Conservation (phyloP, 306 rosid genomes). For the Cucurbita maxima region DNA sequence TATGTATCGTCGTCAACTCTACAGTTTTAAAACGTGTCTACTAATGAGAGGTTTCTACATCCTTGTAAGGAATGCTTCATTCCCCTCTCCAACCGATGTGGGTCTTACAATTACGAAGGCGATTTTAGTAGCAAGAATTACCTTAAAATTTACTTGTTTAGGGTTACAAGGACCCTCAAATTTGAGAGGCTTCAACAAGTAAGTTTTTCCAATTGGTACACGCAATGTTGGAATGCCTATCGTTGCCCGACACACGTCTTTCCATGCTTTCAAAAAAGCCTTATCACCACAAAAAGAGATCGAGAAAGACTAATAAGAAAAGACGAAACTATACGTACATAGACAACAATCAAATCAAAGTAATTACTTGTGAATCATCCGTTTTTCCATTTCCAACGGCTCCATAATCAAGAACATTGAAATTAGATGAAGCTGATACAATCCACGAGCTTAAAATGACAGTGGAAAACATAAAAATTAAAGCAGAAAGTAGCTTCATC, state of each 20-base stretch:
- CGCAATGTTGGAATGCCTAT: conserved; percentile 12
- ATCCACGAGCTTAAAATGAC: neutral
- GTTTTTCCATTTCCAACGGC: conserved; percentile 26
- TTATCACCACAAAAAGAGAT: neutral
- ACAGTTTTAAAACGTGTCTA: rapidly evolving
- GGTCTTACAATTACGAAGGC: too few relatives aligned
- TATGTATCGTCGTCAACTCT: too few relatives aligned
- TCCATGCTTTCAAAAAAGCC: conserved; percentile 45
- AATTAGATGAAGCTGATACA: neutral
- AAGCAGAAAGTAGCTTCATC: neutral
- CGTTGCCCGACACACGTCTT: conserved; percentile 15
- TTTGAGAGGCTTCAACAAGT: conserved; percentile 21
- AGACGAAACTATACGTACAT: too few relatives aligned
- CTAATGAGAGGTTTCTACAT: too few relatives aligned
- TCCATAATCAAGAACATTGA: conserved; percentile 25
- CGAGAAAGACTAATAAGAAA: too few relatives aligned
- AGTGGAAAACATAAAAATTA: neutral
- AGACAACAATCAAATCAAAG: neutral
- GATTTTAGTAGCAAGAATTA: too few relatives aligned
- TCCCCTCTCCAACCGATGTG: too few relatives aligned
- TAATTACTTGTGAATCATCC: conserved; percentile 30
- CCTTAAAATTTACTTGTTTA: conserved; percentile 4
- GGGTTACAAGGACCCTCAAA: conserved; percentile 41
- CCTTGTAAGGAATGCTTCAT: too few relatives aligned
- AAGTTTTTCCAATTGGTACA: conserved; percentile 23